These are phyloP conservation scores for Apiospora koreana DNA, from an alignment of 2,329 filamentous ascomycete genomes.

Conservation along the genomic window DNA sequence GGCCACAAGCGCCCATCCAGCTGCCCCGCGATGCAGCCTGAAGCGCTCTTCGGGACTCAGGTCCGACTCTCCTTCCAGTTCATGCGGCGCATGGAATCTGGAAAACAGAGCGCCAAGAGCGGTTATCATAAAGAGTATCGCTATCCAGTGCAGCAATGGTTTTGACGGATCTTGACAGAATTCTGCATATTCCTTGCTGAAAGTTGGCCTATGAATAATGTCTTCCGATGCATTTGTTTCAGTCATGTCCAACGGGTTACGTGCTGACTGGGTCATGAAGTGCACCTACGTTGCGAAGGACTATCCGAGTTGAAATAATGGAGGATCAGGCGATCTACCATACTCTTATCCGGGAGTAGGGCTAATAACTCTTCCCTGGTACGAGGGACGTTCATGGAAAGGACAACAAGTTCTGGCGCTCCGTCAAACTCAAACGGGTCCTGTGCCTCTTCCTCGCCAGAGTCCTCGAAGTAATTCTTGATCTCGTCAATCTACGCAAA, in stretches of 20 bases:
- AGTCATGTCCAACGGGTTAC: conserved; percentile 12
- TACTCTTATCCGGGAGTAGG: conserved; percentile 46
- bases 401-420: conserved; percentile 44
- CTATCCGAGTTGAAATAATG: conserved; percentile 55
- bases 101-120: conserved; percentile 46
- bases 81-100: conserved; percentile 44
- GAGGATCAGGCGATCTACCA: conserved; percentile 52
- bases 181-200: conserved; percentile 49
- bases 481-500: conserved; percentile 55
- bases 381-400: conserved; percentile 38
- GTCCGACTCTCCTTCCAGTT: conserved; percentile 44
- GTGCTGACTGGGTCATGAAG: background rate
- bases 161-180: conserved; percentile 49
- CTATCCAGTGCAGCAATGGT: conserved; percentile 48
- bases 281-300: conserved; percentile 49
- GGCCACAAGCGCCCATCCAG: conserved; percentile 52
- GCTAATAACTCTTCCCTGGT: conserved; percentile 48
- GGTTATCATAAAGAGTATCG: conserved; percentile 51
- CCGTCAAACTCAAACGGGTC: conserved; percentile 35
- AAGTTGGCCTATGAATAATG: conserved; percentile 54
- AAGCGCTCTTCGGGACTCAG: conserved; percentile 43
- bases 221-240: conserved; percentile 35
- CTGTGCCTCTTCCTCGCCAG: conserved; percentile 33
- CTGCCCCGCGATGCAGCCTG: conserved; percentile 48
- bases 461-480: conserved; percentile 57